phyloP scores from a whole-genome alignment of 176 grass and related monocot species.

The Elaeis guineensis region DNA sequence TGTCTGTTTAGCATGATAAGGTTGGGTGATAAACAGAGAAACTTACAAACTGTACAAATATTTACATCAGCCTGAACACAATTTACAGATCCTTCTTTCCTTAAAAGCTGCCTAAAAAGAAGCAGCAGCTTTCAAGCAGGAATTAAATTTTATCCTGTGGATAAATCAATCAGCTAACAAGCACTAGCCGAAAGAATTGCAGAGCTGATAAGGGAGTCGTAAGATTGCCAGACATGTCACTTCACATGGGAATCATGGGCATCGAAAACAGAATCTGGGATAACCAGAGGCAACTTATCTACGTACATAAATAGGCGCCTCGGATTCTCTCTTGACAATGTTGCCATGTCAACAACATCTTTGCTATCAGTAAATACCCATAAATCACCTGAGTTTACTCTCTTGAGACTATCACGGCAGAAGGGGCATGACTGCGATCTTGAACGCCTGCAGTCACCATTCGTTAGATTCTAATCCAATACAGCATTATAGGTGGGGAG shows the following conservation, averaged over 20 bases:
- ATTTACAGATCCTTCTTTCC: neutral
- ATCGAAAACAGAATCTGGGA: slow-evolving; percentile 59
- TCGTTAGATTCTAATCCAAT: slow-evolving; percentile 5
- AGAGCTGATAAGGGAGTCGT: neutral
- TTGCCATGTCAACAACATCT: slow-evolving; percentile 62
- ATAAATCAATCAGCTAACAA: slow-evolving; percentile 35
- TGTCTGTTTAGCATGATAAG: neutral
- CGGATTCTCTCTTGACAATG: slow-evolving; percentile 58
- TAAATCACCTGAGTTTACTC: slow-evolving; percentile 67
- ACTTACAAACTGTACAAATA: slow-evolving; percentile 35
- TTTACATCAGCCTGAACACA: slow-evolving; percentile 30
- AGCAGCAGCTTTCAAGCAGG: slow-evolving; percentile 40
- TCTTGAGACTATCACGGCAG: slow-evolving; percentile 73
- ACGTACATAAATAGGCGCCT: slow-evolving; percentile 58
- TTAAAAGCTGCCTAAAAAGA: slow-evolving; percentile 27
- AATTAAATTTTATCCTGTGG: slow-evolving; percentile 30
- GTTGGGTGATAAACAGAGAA: neutral
- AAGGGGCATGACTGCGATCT: slow-evolving; percentile 85
- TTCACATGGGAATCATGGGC: slow-evolving; percentile 95
- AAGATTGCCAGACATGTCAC: slow-evolving; percentile 19
- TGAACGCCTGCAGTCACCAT: slow-evolving; percentile 50
- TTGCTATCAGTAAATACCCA: slow-evolving; percentile 63
- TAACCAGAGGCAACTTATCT: slow-evolving; percentile 68
- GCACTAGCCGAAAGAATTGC: slow-evolving; percentile 26
- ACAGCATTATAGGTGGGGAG: neutral